These are phyloP conservation scores for Nemania sp. DNA, from an alignment of 2,329 filamentous ascomycete species.

Conservation along the genomic window DNA sequence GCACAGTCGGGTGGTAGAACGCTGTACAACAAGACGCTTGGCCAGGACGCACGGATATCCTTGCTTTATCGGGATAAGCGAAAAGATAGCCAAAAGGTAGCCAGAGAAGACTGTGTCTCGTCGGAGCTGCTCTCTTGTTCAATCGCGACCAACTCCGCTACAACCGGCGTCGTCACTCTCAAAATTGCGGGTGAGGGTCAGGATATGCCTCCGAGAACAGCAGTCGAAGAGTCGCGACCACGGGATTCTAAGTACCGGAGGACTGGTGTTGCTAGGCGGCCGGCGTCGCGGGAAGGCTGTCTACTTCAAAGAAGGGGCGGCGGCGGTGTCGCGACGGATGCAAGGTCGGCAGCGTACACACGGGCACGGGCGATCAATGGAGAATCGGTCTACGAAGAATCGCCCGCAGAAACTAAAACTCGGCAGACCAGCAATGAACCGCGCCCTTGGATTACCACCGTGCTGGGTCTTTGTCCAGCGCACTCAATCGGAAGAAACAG, in stretches of 20 bases:
- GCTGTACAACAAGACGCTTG: slow-evolving; percentile 15
- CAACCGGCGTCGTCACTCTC: background rate
- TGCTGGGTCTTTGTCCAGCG: too few relatives aligned
- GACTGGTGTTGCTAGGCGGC: slow-evolving; percentile 6
- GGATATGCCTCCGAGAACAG: background rate
- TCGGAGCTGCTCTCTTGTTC: background rate
- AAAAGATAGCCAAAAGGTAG: background rate
- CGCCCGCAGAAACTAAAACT: slow-evolving; percentile 11
- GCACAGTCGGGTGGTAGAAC: slow-evolving; percentile 11
- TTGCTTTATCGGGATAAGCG: too few relatives aligned
- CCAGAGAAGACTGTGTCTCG: slow-evolving; percentile 9
- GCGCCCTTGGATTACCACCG: too few relatives aligned
- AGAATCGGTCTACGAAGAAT: background rate
- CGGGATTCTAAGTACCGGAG: background rate
- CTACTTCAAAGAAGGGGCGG: slow-evolving; percentile 9
- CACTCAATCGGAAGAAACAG: slow-evolving; percentile 15
- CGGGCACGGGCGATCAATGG: slow-evolving; percentile 12
- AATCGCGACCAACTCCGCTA: background rate
- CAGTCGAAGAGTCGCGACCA: slow-evolving; percentile 5
- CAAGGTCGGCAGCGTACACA: slow-evolving; percentile 3
- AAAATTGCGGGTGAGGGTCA: background rate
- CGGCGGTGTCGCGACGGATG: background rate
- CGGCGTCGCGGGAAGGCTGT: slow-evolving; percentile 3
- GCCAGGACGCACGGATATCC: too few relatives aligned
- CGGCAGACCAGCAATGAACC: slow-evolving; percentile 6